Base-by-base conservation (phyloP, 1,284 basidiomycete species). In the Cryptococcus sp. region DNA sequence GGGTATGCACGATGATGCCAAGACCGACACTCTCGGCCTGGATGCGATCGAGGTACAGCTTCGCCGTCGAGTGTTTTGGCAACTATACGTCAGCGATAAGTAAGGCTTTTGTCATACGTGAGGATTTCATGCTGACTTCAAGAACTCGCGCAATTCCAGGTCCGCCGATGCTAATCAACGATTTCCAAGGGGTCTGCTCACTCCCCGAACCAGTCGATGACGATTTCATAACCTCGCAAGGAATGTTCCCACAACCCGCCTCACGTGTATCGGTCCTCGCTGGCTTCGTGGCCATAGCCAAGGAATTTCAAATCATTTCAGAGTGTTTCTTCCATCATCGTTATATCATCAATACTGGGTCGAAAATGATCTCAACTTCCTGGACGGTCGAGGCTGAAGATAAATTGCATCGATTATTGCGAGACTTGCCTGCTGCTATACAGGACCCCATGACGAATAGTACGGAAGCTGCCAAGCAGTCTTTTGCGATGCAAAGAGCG, bases 291-390 rank as follows among this genome's bases (percentile, higher is more conserved):
- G 60, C 58, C 42, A 61, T 74, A 9, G 67, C 69, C 4, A 60
- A 61, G 42, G 55, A 74, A 1, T 74, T 76, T 60, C 58, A 63
- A 16, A 66, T 74, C 49, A 50, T 76, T 7, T 70, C 66, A 22
- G 72, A 74, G 56, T 68, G 66, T 49, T 72, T 74, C 61, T 72
- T 73, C 50, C 64, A 72, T 54, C 69, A 73, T 56, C 63, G 74
- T 7, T 71, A 65, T 49, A 54, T 69, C 18, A 51, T 58, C 14
- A 22, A 21, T 24, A 43, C 19, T 21, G 21, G 19, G 4, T 50
- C 59, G 9, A 56, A 56, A 10, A 37, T 63, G n/a, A 56, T 62
- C 25, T 45, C 39, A 5, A 45, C 48, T 1, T 53, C 57, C 2
- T 66, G 60, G 57, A 47, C 44, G 2, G 61, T 59, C 2, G 45